Base-by-base conservation (phyloP, 177 flowering plant species). In the Vitis hybrid region DNA sequence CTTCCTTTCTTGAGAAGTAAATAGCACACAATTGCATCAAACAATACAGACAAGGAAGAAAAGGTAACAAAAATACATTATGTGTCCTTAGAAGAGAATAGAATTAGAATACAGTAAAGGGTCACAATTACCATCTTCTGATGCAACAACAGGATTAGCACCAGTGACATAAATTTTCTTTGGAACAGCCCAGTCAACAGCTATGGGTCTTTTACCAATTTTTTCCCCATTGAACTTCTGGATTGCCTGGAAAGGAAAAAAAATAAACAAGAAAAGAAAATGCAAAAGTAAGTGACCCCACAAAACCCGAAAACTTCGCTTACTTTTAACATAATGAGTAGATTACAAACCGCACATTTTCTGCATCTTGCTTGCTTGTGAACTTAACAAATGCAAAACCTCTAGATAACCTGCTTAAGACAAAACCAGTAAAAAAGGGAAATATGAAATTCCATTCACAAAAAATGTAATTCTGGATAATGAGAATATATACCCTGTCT, bases 101-200 rank as follows among this genome's bases (percentile, higher is more conserved):
- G 15, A 58, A 49, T 55, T n/a, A 34, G 7, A 34, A 6, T 34
- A 6, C 60, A 56, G 32, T 63, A 10, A 68, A 70, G 34, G 63
- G 9, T 51, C 51, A 59, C 21, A 72, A 62, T 75, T 82, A 94
- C 98, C 97, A 75, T 85, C 87, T 66, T 75, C 77, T 21, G 74
- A 70, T 51, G 79, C 74, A 56, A 65, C 74, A 14, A 57, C 65
- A 26, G 78, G 62, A 75, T 66, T 62, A 60, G 77, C 74, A 19
- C 80, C 89, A 79, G 83, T 62, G 39, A 83, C 67, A 75, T 87
- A 95, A 64, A 88, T 57, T 64, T 92, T 92, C 81, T 95, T 95
- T 39, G 98, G 82, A 74, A 95, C 85, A 66, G 99, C 97, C 99
- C 99, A 95, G 74, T 95, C 99, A 83, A 93, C 97, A 76, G 99